Base-by-base conservation (phyloP, 2,329 filamentous ascomycete species). In the Thermoascus crustaceus region DNA sequence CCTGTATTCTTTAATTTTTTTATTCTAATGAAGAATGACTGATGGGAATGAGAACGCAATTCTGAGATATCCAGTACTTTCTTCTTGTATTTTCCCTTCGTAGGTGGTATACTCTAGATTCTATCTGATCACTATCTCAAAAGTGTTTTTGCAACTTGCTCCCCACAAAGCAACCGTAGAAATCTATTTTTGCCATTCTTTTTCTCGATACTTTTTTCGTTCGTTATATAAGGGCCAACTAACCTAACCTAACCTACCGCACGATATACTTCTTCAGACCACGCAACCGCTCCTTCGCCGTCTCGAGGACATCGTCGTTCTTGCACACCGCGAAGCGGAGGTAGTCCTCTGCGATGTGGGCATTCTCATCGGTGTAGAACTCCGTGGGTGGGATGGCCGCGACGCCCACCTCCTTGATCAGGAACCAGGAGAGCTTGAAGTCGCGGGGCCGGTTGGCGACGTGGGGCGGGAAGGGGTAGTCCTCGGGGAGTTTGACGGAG, bases 241-340 rank as follows among this genome's bases (percentile, higher is more conserved):
- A n/a, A n/a, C n/a, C n/a, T n/a, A n/a, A n/a, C n/a, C n/a, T n/a
- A n/a, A n/a, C n/a, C 26, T 38, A 54, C 43, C 53, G 45, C 22
- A 44, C 46, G 30, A 86, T 82, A 48, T 80, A 86, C 64, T 79
- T 78, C 69, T 76, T 85, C 63, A 88, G 49, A 0, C 78, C 81
- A 42, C 81, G 71, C 48, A 91, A 62, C 41, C 83, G 68, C 57
- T 83, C 76, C 70, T 89, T 89, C 2, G 85, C 85, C 36, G 74
- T 74, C 58, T 88, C 83, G 14, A 91, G 63, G 23, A 96, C 78
- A 27, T 85, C 76, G 54, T 98, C 87, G 21, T 89, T 77, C 71
- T 98, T 98, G 69, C 91, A 98, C 1, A 98, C 87, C 0, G 91
- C 91, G 57, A 96, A 96, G 16, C 91, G 74, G 53, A 98, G 72